Percentiles rank a stretch among this genome's conserved stretches.
Conservation (phyloP, 306 rosid species). For the Begonia loranthoides region DNA sequence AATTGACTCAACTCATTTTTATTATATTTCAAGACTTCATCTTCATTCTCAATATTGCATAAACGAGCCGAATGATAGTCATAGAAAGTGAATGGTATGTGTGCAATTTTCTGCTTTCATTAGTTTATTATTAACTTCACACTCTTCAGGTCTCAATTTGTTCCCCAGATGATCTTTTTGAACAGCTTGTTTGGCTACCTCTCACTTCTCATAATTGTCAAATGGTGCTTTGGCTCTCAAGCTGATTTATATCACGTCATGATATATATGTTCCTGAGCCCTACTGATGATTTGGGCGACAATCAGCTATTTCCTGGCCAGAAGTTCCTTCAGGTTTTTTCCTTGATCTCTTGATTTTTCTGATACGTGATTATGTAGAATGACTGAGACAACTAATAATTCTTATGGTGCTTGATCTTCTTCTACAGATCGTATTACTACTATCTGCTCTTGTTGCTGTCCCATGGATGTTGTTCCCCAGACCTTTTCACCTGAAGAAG, state of each 20-base stretch:
- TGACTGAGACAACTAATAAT: background rate
- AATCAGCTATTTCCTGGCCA: constrained; percentile 79
- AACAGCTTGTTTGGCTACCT: constrained; percentile 78
- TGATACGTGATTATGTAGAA: background rate
- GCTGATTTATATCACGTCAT: constrained; percentile 77
- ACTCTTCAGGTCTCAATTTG: constrained; percentile 63
- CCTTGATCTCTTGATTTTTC: constrained; percentile 2
- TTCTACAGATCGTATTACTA: constrained; percentile 42
- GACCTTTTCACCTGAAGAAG: constrained; percentile 71
- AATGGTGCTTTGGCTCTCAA: constrained; percentile 83
- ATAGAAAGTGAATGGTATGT: no score
- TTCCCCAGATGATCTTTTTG: constrained; percentile 74
- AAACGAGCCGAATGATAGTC: no score
- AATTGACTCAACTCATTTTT: no score
- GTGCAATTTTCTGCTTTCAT: no score
- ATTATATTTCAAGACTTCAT: no score
- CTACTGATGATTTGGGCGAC: constrained; percentile 67
- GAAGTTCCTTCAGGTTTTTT: constrained; percentile 47
- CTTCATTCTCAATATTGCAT: no score
- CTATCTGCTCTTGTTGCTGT: constrained; percentile 59
- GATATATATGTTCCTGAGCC: constrained; percentile 92
- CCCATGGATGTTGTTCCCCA: constrained; percentile 92
- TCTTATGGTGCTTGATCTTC: background rate
- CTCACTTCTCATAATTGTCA: constrained; percentile 61
- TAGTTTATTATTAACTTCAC: background rate